These are phyloP conservation scores for Pseudogymnoascus sp. DNA, from an alignment of 2,329 filamentous ascomycete species.

Conservation along the genomic window DNA sequence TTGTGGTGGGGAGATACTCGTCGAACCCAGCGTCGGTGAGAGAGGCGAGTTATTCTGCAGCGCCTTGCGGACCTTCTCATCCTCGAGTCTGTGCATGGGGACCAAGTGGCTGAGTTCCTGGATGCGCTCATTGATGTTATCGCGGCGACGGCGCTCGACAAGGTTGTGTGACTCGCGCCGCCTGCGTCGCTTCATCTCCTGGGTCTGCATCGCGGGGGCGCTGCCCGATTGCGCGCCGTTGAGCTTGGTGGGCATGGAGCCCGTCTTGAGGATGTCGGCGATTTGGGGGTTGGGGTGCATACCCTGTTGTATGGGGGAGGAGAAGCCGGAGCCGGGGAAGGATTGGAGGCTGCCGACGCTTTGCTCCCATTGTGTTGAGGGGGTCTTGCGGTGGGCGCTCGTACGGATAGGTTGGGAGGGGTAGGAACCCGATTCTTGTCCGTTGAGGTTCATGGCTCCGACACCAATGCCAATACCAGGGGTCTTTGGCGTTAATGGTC, in stretches of 20 bases:
- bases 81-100: slow-evolving; percentile 83
- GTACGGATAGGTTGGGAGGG: slow-evolving; percentile 71
- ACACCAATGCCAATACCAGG: slow-evolving; percentile 54
- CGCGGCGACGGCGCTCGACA: slow-evolving; percentile 85
- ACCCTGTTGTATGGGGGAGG: slow-evolving; percentile 65
- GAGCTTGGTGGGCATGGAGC: slow-evolving; percentile 85
- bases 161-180: slow-evolving; percentile 92
- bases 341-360: slow-evolving; percentile 78
- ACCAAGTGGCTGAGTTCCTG: slow-evolving; percentile 93
- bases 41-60: slow-evolving; percentile 86
- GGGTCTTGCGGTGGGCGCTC: slow-evolving; percentile 67
- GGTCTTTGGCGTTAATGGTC: slow-evolving; percentile 82
- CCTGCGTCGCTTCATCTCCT: slow-evolving; percentile 88
- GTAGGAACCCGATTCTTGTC: slow-evolving; percentile 62
- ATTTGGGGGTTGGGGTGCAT: slow-evolving; percentile 65
- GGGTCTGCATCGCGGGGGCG: slow-evolving; percentile 52
- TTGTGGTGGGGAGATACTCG: slow-evolving; percentile 55
- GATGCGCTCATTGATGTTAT: slow-evolving; percentile 98
- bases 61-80: slow-evolving; percentile 94
- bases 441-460: slow-evolving; percentile 61
- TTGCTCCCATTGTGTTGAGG: slow-evolving; percentile 84
- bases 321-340: slow-evolving; percentile 81
- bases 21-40: slow-evolving; percentile 68
- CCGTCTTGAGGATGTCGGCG: slow-evolving; percentile 80
- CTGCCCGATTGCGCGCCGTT: slow-evolving; percentile 25